These are phyloP conservation scores for Ampelomyces quisqualis DNA, from an alignment of 2,329 filamentous ascomycete genomes.

Conservation along the genomic window DNA sequence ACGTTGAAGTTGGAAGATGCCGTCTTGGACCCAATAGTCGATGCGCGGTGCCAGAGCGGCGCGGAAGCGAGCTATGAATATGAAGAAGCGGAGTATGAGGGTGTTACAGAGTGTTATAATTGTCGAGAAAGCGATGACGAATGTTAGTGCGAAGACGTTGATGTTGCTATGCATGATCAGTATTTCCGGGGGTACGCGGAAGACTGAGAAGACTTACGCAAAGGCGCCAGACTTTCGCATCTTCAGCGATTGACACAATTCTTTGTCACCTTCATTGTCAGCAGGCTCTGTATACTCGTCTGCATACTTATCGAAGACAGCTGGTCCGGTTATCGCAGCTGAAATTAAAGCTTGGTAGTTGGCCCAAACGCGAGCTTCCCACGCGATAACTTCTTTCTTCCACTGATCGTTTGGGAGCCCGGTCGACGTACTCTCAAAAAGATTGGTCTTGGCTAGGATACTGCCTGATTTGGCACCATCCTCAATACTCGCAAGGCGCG, in stretches of 20 bases:
- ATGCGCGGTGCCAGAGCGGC: conserved; percentile 17
- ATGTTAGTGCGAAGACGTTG: conserved; percentile 25
- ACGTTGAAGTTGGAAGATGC: conserved; percentile 26
- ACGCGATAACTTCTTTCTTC: conserved; percentile 2
- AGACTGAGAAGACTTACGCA: conserved; percentile 10
- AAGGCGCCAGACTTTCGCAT: conserved; percentile 23
- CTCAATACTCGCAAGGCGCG: not conserved
- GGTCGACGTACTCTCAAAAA: not conserved
- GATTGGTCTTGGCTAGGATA: not conserved
- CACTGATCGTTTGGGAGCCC: conserved; percentile 8
- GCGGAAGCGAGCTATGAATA: conserved; percentile 15
- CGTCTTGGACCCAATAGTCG: conserved; percentile 30
- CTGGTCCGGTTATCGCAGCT: conserved; percentile 15
- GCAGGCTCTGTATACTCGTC: not conserved
- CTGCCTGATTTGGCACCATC: not conserved
- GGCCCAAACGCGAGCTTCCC: conserved; percentile 5
- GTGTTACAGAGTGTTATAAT: conserved; percentile 14
- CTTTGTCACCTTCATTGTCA: conserved; percentile 9
- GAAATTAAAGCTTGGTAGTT: conserved; percentile 1
- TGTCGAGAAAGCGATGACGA: conserved; percentile 14
- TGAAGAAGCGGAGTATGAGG: conserved; percentile 15
- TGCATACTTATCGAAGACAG: conserved; percentile 2
- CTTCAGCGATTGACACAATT: conserved; percentile 14
- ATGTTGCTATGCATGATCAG: conserved; percentile 16
- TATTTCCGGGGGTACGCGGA: not conserved